Conservation (phyloP, 805 yeast species). For the Hanseniaspora lachancei region DNA sequence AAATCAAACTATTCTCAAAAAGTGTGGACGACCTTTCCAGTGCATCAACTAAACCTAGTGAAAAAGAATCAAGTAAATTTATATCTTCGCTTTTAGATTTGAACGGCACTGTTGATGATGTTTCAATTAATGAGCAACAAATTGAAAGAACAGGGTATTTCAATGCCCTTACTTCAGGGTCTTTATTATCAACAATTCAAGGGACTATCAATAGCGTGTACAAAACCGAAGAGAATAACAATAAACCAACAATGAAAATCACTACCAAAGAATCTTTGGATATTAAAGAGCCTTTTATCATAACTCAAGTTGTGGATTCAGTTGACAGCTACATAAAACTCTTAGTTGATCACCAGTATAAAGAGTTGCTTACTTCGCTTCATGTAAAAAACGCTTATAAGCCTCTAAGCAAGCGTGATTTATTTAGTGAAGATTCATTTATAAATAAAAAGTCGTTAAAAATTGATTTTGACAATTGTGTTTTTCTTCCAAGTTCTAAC, state of each 20-base stretch:
- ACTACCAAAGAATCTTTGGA: background rate
- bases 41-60: background rate
- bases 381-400: background rate
- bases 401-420: background rate
- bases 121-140: background rate
- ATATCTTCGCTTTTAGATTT: background rate
- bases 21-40: background rate
- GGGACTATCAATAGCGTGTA: background rate
- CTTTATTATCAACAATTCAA: background rate
- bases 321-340: background rate
- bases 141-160: background rate
- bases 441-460: background rate
- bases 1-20: background rate
- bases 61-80: background rate
- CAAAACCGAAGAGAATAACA: background rate
- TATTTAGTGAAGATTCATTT: background rate
- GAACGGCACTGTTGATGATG: background rate
- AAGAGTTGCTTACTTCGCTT: background rate
- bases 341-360: background rate
- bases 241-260: background rate
- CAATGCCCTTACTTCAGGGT: background rate
- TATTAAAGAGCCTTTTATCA: background rate
- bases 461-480: slow-evolving; percentile 17
- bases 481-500: slow-evolving; percentile 24
- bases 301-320: background rate